Conservation (phyloP, 495 filamentous ascomycete species). For the Neurospora sp. region DNA sequence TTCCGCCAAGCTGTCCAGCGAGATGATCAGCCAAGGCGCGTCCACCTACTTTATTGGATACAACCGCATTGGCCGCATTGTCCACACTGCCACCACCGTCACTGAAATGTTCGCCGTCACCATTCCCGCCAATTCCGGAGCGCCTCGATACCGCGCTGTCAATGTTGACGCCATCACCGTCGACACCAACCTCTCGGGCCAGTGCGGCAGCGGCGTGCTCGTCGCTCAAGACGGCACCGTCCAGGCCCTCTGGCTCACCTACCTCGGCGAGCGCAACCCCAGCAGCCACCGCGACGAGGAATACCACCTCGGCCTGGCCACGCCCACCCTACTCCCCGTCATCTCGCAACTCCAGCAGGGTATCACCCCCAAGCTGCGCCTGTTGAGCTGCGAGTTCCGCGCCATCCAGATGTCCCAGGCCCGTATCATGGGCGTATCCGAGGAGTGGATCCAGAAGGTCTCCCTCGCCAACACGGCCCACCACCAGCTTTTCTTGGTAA, state of each 20-base stretch:
- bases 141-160: conserved; percentile 89
- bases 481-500: conserved; percentile 97
- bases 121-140: conserved; percentile 82
- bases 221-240: conserved; percentile 84
- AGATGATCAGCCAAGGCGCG: conserved; percentile 76
- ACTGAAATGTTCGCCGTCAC: conserved; percentile 97
- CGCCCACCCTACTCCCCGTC: conserved; percentile 77
- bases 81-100: conserved; percentile 87
- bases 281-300: conserved; percentile 82
- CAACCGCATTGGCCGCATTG: conserved; percentile 89
- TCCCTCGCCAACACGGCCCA: conserved; percentile 75
- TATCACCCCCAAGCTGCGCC: conserved; percentile 66
- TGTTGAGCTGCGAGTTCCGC: conserved; percentile 88
- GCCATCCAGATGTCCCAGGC: conserved; percentile 95
- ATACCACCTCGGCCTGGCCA: conserved; percentile 90
- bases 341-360: conserved; percentile 75
- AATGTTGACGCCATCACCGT: conserved; percentile 97
- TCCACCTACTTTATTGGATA: conserved; percentile 94
- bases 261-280: conserved; percentile 77
- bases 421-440: conserved; percentile 94
- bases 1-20: conserved; percentile 70
- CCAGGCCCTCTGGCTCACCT: conserved; percentile 91
- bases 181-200: conserved; percentile 78
- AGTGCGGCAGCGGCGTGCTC: conserved; percentile 92
- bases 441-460: conserved; percentile 89